A percentile compares a stretch with the other conserved stretches of the same genome.
Evolutionary conservation across 164 flowering plant genomes (phyloP).

Genomic region (Magnolia officinalis): DNA sequence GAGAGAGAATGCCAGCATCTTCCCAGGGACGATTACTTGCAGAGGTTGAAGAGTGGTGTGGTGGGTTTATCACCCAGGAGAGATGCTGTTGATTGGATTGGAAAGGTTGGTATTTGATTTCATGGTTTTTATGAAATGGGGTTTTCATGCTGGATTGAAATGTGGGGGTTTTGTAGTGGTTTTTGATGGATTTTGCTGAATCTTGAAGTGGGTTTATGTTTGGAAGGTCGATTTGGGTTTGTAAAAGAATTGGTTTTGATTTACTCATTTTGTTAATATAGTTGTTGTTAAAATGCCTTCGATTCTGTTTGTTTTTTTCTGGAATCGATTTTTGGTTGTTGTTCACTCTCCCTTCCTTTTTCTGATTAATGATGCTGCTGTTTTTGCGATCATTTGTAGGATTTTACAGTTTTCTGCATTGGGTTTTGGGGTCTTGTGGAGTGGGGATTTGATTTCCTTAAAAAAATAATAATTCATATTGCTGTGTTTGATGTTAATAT

Average conservation of each 20-base stretch:
- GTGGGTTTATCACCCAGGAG: constrained; percentile 57
- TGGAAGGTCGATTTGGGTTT: background rate
- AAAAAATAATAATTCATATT: no score
- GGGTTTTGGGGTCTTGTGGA: background rate
- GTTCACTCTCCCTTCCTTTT: background rate
- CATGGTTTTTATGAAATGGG: background rate
- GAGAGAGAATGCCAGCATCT: constrained; percentile 53
- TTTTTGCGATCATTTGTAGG: background rate
- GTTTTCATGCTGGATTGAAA: background rate
- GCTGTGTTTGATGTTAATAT: no score
- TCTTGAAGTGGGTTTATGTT: background rate
- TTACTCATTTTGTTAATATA: background rate
- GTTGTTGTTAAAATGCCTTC: background rate
- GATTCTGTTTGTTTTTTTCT: background rate
- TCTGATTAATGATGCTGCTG: constrained; percentile 1
- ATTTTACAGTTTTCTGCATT: background rate
- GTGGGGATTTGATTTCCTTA: background rate
- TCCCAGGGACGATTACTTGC: constrained; percentile 54
- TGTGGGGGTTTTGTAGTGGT: background rate
- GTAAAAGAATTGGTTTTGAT: constrained; percentile 2
- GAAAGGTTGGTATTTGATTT: constrained; percentile 49
- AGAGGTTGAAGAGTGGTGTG: constrained; percentile 53
- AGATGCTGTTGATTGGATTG: constrained; percentile 78
- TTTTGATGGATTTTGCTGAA: background rate
- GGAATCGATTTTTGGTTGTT: background rate